Base-by-base conservation (phyloP, 257 asterid species). In the Plantago major region DNA sequence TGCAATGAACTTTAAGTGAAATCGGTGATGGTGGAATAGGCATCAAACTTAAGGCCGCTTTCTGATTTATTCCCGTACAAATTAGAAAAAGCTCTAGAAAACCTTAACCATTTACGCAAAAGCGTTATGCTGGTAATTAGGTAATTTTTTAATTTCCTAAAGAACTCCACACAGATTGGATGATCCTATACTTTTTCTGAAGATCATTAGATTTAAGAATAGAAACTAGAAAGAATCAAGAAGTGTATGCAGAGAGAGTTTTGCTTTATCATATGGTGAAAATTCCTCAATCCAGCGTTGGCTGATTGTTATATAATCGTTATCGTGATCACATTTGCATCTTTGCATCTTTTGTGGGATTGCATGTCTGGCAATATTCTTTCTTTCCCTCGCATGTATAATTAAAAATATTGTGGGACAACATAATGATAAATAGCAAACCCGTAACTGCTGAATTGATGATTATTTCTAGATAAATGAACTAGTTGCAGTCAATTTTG, bases 81-180 rank as follows among this genome's bases (percentile, higher is more conserved):
- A 60, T 62, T 60, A 67, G 47, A 69, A 69, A 42, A 58, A 65
- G 51, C 33, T 53, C 40, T 33, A 33, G 33, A 53, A 12, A 22
- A 26, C 60, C 51, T 48, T 9, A 54, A 54, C 48, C 40, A 52
- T 67, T 52, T 57, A 12, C 48, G 59, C 28, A 60, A 71, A 68
- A 54, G 66, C 40, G 52, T 49, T 38, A 45, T 42, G 58, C 13
- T 19, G 52, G 57, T 40, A 50, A 63, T 64, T 60, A 42, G n/a
- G n/a, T n/a, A n/a, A n/a, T n/a, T n/a, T 67, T 44, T 3, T 63
- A 30, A 33, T 61, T 60, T 33, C 44, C 9, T 11, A 50, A 14
- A 26, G 62, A 14, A 64, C 63, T 61, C 14, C 72, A 53, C 47
- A n/a, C 26, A 26, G 44, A 73, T 73, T 73, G 71, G 74, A 18